A percentile compares a stretch with the other conserved stretches of the same genome.
Evolutionary conservation across 371 early-diverging fungal genomes (phyloP).

Genomic region (Zychaea mexicana): DNA sequence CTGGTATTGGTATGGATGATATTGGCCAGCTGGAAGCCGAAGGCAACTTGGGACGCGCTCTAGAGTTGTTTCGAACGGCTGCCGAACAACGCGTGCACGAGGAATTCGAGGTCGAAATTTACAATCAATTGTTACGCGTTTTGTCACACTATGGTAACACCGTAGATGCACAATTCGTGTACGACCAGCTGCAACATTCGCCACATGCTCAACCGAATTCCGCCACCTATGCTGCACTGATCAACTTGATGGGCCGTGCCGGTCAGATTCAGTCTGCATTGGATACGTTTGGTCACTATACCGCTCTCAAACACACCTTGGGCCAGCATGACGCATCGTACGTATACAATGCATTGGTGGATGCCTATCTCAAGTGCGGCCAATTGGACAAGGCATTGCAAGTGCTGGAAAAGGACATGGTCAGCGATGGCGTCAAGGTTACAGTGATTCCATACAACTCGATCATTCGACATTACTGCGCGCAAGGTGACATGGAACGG

Average conservation of each 20-base stretch:
- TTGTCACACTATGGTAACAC: slow-evolving; percentile 50
- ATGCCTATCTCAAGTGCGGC: slow-evolving; percentile 46
- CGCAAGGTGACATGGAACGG: slow-evolving; percentile 23
- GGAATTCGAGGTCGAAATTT: slow-evolving; percentile 47
- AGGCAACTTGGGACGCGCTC: slow-evolving; percentile 34
- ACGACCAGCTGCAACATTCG: slow-evolving; percentile 31
- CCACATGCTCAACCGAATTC: slow-evolving; percentile 30
- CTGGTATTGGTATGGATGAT: slow-evolving; percentile 25
- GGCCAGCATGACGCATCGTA: slow-evolving; percentile 46
- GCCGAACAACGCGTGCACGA: slow-evolving; percentile 21
- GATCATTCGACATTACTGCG: slow-evolving; percentile 49
- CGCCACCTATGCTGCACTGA: slow-evolving; percentile 53
- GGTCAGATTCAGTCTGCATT: slow-evolving; percentile 43
- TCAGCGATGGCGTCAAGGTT: slow-evolving; percentile 29
- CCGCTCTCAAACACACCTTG: slow-evolving; percentile 17
- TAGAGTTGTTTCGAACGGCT: slow-evolving; percentile 38
- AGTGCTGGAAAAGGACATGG: slow-evolving; percentile 45
- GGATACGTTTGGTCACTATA: slow-evolving; percentile 38
- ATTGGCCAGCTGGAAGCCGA: slow-evolving; percentile 37
- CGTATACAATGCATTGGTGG: slow-evolving; percentile 54
- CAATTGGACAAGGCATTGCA: slow-evolving; percentile 39
- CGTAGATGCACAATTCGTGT: slow-evolving; percentile 36
- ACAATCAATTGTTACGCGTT: slow-evolving; percentile 47
- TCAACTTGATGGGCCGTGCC: slow-evolving; percentile 50
- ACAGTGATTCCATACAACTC: slow-evolving; percentile 50